Base-by-base conservation (phyloP, 169 alveolate species). In the Eimeria mitis region DNA sequence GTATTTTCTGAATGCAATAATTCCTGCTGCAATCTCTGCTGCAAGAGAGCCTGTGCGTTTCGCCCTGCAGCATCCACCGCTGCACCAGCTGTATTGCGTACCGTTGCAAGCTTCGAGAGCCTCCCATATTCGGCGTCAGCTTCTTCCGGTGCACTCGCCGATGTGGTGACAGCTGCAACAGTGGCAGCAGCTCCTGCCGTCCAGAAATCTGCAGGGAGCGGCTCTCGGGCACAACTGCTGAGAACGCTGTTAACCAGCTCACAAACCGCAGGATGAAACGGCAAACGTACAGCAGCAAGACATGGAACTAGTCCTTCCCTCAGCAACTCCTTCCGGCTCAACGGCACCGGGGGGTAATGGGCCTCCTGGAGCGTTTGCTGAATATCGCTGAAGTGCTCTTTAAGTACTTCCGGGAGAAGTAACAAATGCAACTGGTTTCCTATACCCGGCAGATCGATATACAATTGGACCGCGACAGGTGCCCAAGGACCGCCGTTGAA, bases 121-220 rank as follows among this genome's bases (percentile, higher is more conserved):
- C 75, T 59, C 23, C 19, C 79, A 42, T 4, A 37, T 42, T 37
- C 44, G 49, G 68, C 68, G 40, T n/a, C 68, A 56, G 76, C 76
- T 31, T 11, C 89, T 37, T 16, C 78, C 56, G 76, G 47, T 63
- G 8, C 92, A 14, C 52, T 37, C 52, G 78, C 61, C 52, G 81
- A 54, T 25, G 47, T 83, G 31, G 68, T 52, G 59, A n/a, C 63
- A 49, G 81, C 81, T 85, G 92, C 81, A 59, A 47, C 92, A 40
- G 73, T 25, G 11, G 92, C 92, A 9, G 59, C 92, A 25, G 81
- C 81, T 63, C 68, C 88, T 44, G 92, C 63, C 65, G 11, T 44
- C 92, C 92, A 85, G 92, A 85, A 85, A 61, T 85, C 92, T 61
- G 28, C 81, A 14, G 92, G 81, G 37, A 85, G 92, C 16, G 92